Evolutionary conservation across 108 stramenopile species (phyloP), one percentile per base, ranked within the genome.

Genomic region (Fragilariopsis cylindrus): DNA sequence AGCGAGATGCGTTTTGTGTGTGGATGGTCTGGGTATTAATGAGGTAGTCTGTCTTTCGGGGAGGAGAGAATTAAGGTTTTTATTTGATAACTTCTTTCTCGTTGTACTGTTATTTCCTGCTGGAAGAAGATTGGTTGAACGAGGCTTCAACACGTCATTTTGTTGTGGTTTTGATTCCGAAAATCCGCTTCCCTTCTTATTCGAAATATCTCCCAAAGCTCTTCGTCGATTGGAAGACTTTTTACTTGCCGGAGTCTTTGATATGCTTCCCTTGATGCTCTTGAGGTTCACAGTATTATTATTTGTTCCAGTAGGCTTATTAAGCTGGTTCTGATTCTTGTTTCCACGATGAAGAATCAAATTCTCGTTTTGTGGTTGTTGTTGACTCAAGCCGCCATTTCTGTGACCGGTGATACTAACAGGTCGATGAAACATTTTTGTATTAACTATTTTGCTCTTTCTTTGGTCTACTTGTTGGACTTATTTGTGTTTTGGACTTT

Each of bases 201-300:
- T 79, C n/a, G 78, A 79, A 69, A 79, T 79, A 48, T 79, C 78
- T 0, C 78, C 78, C 52, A 79, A 73, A 60, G 72, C 78, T 46
- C 72, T 53, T 7, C 78, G 55, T 12, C 68, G 69, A 41, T 48
- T 65, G 7, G 67, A 45, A 44, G 67, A 48, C 6, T 21, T 13
- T 68, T 48, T 68, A 15, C 1, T 44, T 16, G 12, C 7, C 19
- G 67, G 67, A 9, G 62, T 63, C 42, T 45, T 63, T 4, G 62
- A 63, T 44, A 63, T n/a, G 9, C 9, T 15, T 18, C 19, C 58
- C 9, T 40, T 40, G 40, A 60, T 6, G 58, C 11, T 9, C 9
- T 30, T 60, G 4, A 45, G 16, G 43, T 3, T 63, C 12, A 12
- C 9, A 40, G 7, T 11, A 4, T 45, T 45, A 44, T 41, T 43